Percentiles rank a stretch among this genome's conserved stretches.
phyloP scores from a whole-genome alignment of 164 flowering plant species.

The Vitis rupestris region DNA sequence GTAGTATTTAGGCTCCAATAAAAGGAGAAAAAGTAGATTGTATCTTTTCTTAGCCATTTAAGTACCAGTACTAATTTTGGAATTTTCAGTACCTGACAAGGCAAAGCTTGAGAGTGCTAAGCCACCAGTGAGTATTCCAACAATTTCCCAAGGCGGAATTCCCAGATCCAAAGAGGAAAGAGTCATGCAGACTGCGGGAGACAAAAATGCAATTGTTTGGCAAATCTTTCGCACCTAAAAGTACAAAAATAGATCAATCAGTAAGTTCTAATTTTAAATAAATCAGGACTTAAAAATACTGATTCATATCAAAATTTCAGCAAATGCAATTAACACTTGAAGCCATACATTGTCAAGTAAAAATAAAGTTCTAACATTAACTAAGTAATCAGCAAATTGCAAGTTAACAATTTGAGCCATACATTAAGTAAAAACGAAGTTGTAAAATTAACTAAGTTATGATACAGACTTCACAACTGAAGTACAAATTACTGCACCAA shows the following conservation, averaged over 20 bases:
- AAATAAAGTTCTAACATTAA: too few relatives aligned
- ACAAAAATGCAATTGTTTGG: conserved; percentile 85
- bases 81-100: conserved; percentile 61
- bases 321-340: too few relatives aligned
- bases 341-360: too few relatives aligned
- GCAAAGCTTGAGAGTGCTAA: conserved; percentile 97
- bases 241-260: not conserved
- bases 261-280: not conserved
- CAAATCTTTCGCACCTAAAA: conserved; percentile 89
- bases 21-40: not conserved
- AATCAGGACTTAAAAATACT: not conserved
- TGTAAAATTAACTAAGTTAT: too few relatives aligned
- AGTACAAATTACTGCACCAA: too few relatives aligned
- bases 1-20: not conserved
- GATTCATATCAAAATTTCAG: too few relatives aligned
- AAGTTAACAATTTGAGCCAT: too few relatives aligned
- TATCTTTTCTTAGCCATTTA: not conserved
- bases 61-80: not conserved
- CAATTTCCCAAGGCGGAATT: conserved; percentile 87
- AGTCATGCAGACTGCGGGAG: conserved; percentile 92
- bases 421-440: too few relatives aligned
- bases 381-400: too few relatives aligned
- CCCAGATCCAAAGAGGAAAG: conserved; percentile 84
- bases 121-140: conserved; percentile 76
- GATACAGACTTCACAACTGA: too few relatives aligned